Base-by-base conservation (phyloP, 2,329 filamentous ascomycete genomes). In the Thelonectria rubi region DNA sequence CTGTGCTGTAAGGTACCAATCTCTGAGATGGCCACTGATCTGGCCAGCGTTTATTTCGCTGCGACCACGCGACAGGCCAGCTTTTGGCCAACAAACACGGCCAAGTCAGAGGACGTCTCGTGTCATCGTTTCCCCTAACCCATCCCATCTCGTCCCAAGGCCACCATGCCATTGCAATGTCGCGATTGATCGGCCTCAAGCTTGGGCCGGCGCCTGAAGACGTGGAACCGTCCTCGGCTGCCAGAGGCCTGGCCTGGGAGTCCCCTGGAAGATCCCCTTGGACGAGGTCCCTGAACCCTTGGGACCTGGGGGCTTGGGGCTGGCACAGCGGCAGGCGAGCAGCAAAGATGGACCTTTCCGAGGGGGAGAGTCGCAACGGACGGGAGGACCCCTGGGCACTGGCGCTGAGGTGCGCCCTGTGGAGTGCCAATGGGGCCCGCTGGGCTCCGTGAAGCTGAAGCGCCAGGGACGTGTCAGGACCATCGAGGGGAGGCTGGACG, bases 401-500 rank as follows among this genome's bases (percentile, higher is more conserved):
- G 68, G 69, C 69, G 69, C 60, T 69, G 68, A 53, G 69, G 70
- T 71, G 66, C 68, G 68, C 65, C 66, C 63, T 60, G 69, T 72
- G 69, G 69, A 65, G 63, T 30, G 58, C 37, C 18, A 51, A 49
- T 30, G 14, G 47, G 47, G 48, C 59, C 60, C 46, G 55, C 62
- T 53, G 60, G 67, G 67, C 30, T 46, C 56, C 34, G 51, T 52
- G 55, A 48, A 53, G 55, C 20, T 47, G 48, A 59, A 55, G 53
- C 53, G 63, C 60, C 56, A 60, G 60, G 62, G 57, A 64, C 55
- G 68, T 65, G 64, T 61, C 64, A 70, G 69, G 60, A 52, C 55
- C 20, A 26, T 9, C 42, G 51, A 48, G 59, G 59, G 49, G 58
- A 40, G 39, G 58, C 18, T 47, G 40, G 58, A 34, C 24, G 45